Percentiles rank a stretch among this genome's conserved stretches.
Conservation (phyloP, 1,139 yeast species). For the Hemisphaericaspora lyxosophila region DNA sequence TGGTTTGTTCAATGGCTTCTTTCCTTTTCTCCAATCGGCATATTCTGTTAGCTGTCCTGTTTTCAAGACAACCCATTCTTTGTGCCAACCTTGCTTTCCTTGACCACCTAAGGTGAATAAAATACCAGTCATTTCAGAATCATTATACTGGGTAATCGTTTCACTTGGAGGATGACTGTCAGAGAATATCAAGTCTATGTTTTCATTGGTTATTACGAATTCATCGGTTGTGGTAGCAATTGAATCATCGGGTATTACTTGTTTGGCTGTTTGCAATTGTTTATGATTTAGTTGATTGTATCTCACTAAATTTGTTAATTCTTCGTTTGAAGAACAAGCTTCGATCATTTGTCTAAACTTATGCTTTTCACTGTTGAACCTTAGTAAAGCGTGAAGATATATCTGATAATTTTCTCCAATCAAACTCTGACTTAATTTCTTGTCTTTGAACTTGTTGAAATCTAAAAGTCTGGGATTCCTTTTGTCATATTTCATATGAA, state of each 20-base stretch:
- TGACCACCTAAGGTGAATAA: slow-evolving; percentile 70
- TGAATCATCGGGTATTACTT: slow-evolving; percentile 2
- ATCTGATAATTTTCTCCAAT: slow-evolving; percentile 31
- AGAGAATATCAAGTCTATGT: slow-evolving; percentile 33
- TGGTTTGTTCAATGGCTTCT: slow-evolving; percentile 63
- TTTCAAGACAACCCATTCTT: slow-evolving; percentile 79
- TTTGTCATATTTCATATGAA: slow-evolving; percentile 21
- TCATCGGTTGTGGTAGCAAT: slow-evolving; percentile 17
- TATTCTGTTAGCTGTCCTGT: slow-evolving; percentile 70
- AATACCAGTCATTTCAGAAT: slow-evolving; percentile 50
- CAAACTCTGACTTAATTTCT: slow-evolving; percentile 23
- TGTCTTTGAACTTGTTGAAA: slow-evolving; percentile 20
- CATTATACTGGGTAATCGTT: slow-evolving; percentile 12
- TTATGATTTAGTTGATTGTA: slow-evolving; percentile 28
- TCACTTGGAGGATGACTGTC: slow-evolving; percentile 13
- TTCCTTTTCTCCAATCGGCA: slow-evolving; percentile 79
- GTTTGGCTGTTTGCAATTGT: background rate
- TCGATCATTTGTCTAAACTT: slow-evolving; percentile 46
- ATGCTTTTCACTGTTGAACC: slow-evolving; percentile 44
- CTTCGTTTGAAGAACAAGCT: slow-evolving; percentile 42
- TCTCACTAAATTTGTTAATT: slow-evolving; percentile 35
- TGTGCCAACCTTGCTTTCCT: slow-evolving; percentile 84
- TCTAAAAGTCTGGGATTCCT: slow-evolving; percentile 19
- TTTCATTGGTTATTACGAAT: slow-evolving; percentile 27
- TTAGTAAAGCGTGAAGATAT: slow-evolving; percentile 34